Evolutionary conservation across 2,329 filamentous ascomycete genomes (phyloP).

Genomic region (Fusarium newnesense): DNA sequence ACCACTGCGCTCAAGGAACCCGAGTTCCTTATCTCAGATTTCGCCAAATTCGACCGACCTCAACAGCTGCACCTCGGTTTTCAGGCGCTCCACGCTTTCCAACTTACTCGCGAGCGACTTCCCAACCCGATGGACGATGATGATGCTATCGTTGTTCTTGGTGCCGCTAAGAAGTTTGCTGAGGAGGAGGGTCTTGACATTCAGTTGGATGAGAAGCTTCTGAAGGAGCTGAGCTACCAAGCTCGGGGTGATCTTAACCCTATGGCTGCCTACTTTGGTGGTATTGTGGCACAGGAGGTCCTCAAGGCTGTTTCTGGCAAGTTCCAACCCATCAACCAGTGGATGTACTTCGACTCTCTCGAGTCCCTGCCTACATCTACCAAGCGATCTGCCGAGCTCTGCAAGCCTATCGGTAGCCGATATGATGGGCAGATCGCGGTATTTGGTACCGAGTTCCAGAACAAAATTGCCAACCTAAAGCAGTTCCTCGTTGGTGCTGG

Average conservation of each 20-base stretch:
- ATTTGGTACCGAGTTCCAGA: constrained; percentile 92
- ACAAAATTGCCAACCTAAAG: constrained; percentile 89
- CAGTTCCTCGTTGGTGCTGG: constrained; percentile 96
- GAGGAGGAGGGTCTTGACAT: constrained; percentile 71
- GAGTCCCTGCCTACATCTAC: constrained; percentile 86
- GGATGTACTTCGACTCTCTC: constrained; percentile 97
- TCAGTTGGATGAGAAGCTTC: constrained; percentile 90
- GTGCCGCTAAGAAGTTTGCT: constrained; percentile 79
- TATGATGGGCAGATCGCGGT: constrained; percentile 99
- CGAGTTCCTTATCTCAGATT: constrained; percentile 92
- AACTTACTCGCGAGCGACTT: constrained; percentile 76
- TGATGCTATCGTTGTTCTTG: constrained; percentile 82
- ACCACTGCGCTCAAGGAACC: constrained; percentile 83
- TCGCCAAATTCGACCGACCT: constrained; percentile 96
- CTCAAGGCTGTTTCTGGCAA: constrained; percentile 98
- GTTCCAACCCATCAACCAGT: constrained; percentile 95
- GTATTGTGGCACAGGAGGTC: constrained; percentile 91
- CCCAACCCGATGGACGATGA: constrained; percentile 86
- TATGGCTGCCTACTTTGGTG: constrained; percentile 95
- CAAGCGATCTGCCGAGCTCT: constrained; percentile 84
- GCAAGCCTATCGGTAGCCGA: constrained; percentile 83
- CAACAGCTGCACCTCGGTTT: constrained; percentile 91
- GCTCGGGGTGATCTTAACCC: constrained; percentile 90
- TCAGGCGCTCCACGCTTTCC: constrained; percentile 90
- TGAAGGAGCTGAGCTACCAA: constrained; percentile 94